phyloP scores from a whole-genome alignment of 2,329 filamentous ascomycete species.

The Exophiala sideris region DNA sequence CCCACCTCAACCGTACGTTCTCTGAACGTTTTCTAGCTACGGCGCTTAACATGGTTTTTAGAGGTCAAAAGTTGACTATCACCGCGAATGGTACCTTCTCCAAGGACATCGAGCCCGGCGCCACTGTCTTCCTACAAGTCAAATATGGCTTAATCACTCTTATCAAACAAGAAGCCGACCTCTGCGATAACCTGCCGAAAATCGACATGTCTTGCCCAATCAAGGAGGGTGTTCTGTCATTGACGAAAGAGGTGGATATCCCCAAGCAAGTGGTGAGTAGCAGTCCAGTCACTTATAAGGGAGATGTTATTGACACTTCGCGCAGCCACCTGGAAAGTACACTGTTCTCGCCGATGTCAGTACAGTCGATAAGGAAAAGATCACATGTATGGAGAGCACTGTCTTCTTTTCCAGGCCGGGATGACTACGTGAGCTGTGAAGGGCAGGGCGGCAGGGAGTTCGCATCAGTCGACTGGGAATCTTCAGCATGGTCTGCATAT shows the following conservation, averaged over 20 bases:
- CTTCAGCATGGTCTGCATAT: no score
- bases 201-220: slow-evolving; percentile 88
- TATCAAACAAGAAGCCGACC: slow-evolving; percentile 73
- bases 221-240: slow-evolving; percentile 67
- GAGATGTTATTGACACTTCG: slow-evolving; percentile 10
- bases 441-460: no score
- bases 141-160: slow-evolving; percentile 93
- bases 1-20: slow-evolving; percentile 76
- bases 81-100: slow-evolving; percentile 72
- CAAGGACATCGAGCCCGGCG: slow-evolving; percentile 70
- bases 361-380: slow-evolving; percentile 66
- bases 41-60: slow-evolving; percentile 36
- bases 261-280: slow-evolving; percentile 64
- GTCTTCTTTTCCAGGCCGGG: slow-evolving; percentile 18
- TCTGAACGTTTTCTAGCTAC: not conserved
- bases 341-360: slow-evolving; percentile 82
- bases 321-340: slow-evolving; percentile 69
- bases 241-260: slow-evolving; percentile 80
- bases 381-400: slow-evolving; percentile 79
- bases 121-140: slow-evolving; percentile 77
- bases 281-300: not conserved
- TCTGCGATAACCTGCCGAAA: slow-evolving; percentile 68
- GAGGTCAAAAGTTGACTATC: slow-evolving; percentile 75
- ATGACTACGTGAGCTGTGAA: not conserved
- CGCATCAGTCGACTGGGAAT: no score